phyloP scores from a whole-genome alignment of 441 rosid species.

The Aquilaria agallochum region DNA sequence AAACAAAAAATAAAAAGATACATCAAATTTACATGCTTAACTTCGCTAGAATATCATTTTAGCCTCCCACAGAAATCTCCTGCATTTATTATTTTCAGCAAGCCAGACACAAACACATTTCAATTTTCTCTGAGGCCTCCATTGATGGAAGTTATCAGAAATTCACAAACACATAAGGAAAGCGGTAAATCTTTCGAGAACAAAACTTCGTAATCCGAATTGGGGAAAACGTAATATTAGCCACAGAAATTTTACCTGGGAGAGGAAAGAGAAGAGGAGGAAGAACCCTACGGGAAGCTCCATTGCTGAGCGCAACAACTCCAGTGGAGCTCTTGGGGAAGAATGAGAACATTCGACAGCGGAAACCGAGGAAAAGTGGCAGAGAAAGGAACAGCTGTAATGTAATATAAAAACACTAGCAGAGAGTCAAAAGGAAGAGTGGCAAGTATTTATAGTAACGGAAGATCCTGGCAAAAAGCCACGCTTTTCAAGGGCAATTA shows the following conservation, averaged over 20 bases:
- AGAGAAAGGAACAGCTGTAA: constrained; percentile 6
- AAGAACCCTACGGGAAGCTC: constrained; percentile 17
- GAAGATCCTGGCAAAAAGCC: not conserved
- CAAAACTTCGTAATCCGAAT: too few species aligned
- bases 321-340: constrained; percentile 14
- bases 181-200: too few species aligned
- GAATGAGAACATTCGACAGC: not conserved
- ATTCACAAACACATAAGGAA: too few species aligned
- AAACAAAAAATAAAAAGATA: too few species aligned
- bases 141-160: too few species aligned
- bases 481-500: constrained; percentile 8
- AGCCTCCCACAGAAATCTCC: too few species aligned
- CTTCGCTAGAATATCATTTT: too few species aligned
- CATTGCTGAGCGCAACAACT: constrained; percentile 15
- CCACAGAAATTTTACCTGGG: constrained; percentile 34
- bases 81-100: too few species aligned
- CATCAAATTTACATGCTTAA: too few species aligned
- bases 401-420: not conserved
- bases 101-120: too few species aligned
- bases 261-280: constrained; percentile 17
- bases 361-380: not conserved
- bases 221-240: not conserved
- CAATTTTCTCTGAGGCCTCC: too few species aligned
- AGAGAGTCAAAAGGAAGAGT: constrained; percentile 7
- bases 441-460: constrained; percentile 22